Conservation (phyloP, 2,329 filamentous ascomycete species). For the Fusarium pilosicola region DNA sequence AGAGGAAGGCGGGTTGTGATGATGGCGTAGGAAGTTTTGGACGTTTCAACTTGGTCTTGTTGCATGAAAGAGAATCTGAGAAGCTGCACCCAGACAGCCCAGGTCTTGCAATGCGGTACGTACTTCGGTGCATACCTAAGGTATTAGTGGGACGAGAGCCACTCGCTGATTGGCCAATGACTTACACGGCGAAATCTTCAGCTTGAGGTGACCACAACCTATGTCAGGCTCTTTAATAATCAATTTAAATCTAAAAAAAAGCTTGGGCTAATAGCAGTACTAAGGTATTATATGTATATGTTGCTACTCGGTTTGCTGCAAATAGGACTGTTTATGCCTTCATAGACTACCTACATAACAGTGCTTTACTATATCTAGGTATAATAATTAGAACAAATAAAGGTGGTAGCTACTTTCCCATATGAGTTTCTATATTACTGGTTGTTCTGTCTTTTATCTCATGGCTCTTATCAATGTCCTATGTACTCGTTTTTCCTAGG, state of each 20-base stretch:
- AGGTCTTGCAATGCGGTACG: constrained; percentile 6
- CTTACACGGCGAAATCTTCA: constrained; percentile 3
- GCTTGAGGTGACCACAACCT: background rate
- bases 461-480: background rate
- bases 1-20: constrained; percentile 8
- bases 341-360: no score
- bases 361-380: no score
- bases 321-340: background rate
- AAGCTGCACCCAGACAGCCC: background rate
- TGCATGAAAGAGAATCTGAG: constrained; percentile 35
- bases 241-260: background rate
- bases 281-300: background rate
- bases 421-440: background rate
- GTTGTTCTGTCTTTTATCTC: background rate
- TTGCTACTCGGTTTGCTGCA: background rate
- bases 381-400: no score
- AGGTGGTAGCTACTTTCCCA: background rate
- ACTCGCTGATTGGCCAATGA: constrained; percentile 12
- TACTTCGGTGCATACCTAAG: background rate
- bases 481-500: background rate
- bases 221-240: background rate
- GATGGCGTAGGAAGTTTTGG: constrained; percentile 24
- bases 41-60: constrained; percentile 39
- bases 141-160: background rate
- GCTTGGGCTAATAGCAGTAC: background rate